Evolutionary conservation across 2,329 filamentous ascomycete species (phyloP), one percentile per base, ranked within the genome.

Genomic region (Aureobasidium pullulans): DNA sequence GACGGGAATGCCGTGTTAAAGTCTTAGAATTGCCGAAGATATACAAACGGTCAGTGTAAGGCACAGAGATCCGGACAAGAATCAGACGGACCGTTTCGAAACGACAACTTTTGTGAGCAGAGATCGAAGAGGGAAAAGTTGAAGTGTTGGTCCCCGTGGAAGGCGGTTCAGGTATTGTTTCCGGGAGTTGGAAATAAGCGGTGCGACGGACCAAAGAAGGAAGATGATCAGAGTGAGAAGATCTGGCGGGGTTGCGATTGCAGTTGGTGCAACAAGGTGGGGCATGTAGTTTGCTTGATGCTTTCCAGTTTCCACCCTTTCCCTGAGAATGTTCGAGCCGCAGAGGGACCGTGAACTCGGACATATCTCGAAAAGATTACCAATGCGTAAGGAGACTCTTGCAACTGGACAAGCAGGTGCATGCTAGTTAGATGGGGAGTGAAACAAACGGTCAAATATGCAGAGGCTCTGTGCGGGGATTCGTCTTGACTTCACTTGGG

Each of bases 191-290:
- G 46, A 13, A 7, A 49, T 23, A 37, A 36, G 16, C 36, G 49
- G 19, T n/a, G 32, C n/a, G 36, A 23, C 23, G 23, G 23, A 16
- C n/a, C 46, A 49, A 13, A 13, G 34, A 36, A 36, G 34, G 34
- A 8, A 9, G 46, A 3, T 23, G 23, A 23, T 23, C 23, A 32
- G 23, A 31, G 28, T 31, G 31, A 34, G 36, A 29, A 29, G 48
- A 52, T 52, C 48, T 52, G 48, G 48, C 34, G 50, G 50, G 50
- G 50, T 54, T 54, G 50, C 49, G 15, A 34, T 19, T 23, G 42
- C 42, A 28, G 16, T 23, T 23, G 42, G 42, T 54, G 50, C n/a
- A 29, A 47, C 28, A 43, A 43, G 50, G 39, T 42, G 50, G 50
- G 50, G 39, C 37, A 43, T 32, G 28, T 16, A 15, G 9, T 19